Base-by-base conservation (phyloP, 2,329 filamentous ascomycete genomes). In the Pseudogymnoascus sp. region DNA sequence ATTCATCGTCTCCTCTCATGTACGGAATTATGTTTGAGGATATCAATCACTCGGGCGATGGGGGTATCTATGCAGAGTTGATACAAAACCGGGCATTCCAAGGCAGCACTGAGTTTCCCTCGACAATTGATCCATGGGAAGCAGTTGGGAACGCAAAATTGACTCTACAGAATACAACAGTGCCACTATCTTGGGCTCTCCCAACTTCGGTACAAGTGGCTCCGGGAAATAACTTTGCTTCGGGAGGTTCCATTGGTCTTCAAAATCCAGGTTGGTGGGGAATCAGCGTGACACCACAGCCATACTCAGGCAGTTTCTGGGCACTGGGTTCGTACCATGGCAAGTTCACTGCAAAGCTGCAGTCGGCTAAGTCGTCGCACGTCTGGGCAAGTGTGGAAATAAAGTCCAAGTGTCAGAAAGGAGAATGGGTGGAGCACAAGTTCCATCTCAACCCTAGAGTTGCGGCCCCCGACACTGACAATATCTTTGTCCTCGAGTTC, bases 21-120 rank as follows among this genome's bases (percentile, higher is more conserved):
- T 73, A 72, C 60, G 69, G 70, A 16, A 61, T 71, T 8, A 72
- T 73, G 70, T 72, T 72, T 46, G 71, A 73, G 60, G 70, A 72
- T 37, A 73, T 72, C 38, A 72, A 68, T 21, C 67, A 72, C 59
- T 72, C 69, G 11, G 70, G 71, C 4, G 71, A 72, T 62, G 70
- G 71, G 12, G 71, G 69, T 6, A 70, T 72, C 25, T 90, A 91
- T 71, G 88, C 85, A 59, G 87, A 91, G 70, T 74, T 91, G 63
- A 82, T 91, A 63, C 82, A 81, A 61, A 91, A 91, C 73, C 82
- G 87, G 59, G 88, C 87, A 9, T 90, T 91, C 69, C 88, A 91
- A 72, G 73, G 75, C 18, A 67, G 69, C 14, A 59, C 61, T 14
- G 65, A 11, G 72, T 85, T 28, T 75, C 79, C 37, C 73, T 86